phyloP scores from a whole-genome alignment of 805 yeast genomes.

The Candida adriatica region DNA sequence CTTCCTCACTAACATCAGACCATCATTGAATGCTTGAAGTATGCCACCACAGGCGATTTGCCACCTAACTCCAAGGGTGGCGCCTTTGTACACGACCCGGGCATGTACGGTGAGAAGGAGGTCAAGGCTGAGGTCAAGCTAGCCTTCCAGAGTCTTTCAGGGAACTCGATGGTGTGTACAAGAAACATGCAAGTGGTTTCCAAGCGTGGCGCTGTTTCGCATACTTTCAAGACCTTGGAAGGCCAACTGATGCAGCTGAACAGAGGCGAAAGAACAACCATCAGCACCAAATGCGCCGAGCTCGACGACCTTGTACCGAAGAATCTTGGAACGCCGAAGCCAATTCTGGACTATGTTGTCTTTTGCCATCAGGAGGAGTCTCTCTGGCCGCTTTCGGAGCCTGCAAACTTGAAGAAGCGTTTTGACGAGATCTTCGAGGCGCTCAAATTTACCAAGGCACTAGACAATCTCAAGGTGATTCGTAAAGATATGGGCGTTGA shows the following conservation, averaged over 20 bases:
- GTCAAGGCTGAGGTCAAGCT: conserved; percentile 88
- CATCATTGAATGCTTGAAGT: conserved; percentile 86
- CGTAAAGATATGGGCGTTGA: conserved; percentile 74
- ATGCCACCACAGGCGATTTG: conserved; percentile 90
- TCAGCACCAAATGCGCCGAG: conserved; percentile 78
- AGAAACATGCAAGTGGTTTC: conserved; percentile 72
- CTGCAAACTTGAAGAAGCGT: conserved; percentile 78
- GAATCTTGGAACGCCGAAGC: conserved; percentile 79
- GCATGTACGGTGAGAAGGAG: conserved; percentile 62
- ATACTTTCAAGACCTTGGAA: conserved; percentile 86
- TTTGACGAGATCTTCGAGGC: conserved; percentile 98
- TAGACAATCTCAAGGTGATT: conserved; percentile 69
- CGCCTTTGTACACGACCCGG: conserved; percentile 92
- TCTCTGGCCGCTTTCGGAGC: conserved; percentile 93
- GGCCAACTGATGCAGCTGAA: conserved; percentile 72
- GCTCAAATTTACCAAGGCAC: conserved; percentile 81
- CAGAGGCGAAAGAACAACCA: conserved; percentile 61
- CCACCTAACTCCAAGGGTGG: conserved; percentile 97
- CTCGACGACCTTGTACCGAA: conserved; percentile 76
- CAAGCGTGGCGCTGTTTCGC: conserved; percentile 41
- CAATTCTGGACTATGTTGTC: conserved; percentile 84
- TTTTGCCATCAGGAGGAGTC: conserved; percentile 98
- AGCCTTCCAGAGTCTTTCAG: conserved; percentile 70
- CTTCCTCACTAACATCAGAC: conserved; percentile 32
- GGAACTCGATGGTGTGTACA: conserved; percentile 76